A percentile compares a stretch with the other conserved stretches of the same genome.
These are phyloP conservation scores for Craterostigma plantagineum DNA, from an alignment of 257 asterid species.

Conservation along the genomic window DNA sequence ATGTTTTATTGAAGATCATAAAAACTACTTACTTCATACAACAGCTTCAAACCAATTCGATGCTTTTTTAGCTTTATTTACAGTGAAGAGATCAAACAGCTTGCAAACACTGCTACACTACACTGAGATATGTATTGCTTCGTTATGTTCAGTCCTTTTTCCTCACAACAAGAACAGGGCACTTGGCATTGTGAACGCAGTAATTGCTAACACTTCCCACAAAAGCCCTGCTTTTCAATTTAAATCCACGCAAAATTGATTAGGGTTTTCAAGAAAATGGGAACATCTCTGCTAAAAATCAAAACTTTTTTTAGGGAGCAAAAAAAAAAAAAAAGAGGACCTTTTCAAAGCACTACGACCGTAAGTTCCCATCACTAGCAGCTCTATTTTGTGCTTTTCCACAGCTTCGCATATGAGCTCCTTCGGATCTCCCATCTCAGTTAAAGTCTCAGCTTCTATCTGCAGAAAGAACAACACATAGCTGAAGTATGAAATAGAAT, in stretches of 20 bases:
- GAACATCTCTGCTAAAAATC: no score
- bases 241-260: not conserved
- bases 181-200: constrained; percentile 39
- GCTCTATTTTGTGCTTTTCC: constrained; percentile 17
- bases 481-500: no score
- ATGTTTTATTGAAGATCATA: no score
- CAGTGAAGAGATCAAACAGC: no score
- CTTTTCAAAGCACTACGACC: constrained; percentile 28
- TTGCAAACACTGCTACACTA: no score
- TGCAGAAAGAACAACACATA: constrained; percentile 8
- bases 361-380: constrained; percentile 36
- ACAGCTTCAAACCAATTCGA: no score
- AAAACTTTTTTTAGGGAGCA: not conserved
- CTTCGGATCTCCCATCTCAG: constrained; percentile 26
- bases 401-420: constrained; percentile 24
- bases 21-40: no score
- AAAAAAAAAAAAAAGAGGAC: constrained; percentile 9
- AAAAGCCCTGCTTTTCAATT: constrained; percentile 24
- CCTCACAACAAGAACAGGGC: constrained; percentile 44
- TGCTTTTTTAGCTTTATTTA: no score
- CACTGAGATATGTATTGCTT: no score
- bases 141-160: constrained; percentile 2
- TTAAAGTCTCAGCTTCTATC: constrained; percentile 26
- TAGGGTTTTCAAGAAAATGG: not conserved
- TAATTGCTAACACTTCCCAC: constrained; percentile 61